A percentile compares a stretch with the other conserved stretches of the same genome.
These are phyloP conservation scores for Lithohypha guttulata DNA, from an alignment of 2,329 filamentous ascomycete species.

Conservation along the genomic window DNA sequence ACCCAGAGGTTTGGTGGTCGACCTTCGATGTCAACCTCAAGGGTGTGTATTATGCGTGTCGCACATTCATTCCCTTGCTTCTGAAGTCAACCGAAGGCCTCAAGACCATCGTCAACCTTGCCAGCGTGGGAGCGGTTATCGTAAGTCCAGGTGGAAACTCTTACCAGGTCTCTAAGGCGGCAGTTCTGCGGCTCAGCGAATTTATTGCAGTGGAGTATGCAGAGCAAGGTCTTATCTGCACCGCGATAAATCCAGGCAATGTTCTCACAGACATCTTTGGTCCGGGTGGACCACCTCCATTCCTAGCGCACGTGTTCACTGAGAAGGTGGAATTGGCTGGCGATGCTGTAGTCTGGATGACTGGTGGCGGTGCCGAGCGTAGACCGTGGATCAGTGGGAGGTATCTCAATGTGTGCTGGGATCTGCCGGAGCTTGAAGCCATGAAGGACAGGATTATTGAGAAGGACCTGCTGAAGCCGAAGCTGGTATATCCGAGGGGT, in stretches of 20 bases:
- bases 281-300: too few species aligned
- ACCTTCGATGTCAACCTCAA: constrained; percentile 43
- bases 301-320: constrained; percentile 10
- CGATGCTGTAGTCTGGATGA: constrained; percentile 22
- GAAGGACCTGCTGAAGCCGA: too few species aligned
- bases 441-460: constrained; percentile 15
- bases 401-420: constrained; percentile 19
- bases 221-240: constrained; percentile 19
- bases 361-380: constrained; percentile 18
- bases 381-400: constrained; percentile 14
- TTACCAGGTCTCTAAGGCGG: constrained; percentile 39
- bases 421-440: constrained; percentile 19
- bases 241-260: constrained; percentile 13
- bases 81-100: constrained; percentile 21
- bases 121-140: constrained; percentile 31
- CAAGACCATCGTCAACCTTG: constrained; percentile 27
- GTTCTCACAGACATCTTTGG: constrained; percentile 15
- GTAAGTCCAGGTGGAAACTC: constrained; percentile 28
- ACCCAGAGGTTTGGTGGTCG: constrained; percentile 35
- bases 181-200: constrained; percentile 35
- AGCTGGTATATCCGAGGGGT: too few species aligned
- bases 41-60: constrained; percentile 25
- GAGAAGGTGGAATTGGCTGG: constrained; percentile 18
- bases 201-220: constrained; percentile 36
- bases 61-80: constrained; percentile 24